Percentiles rank a stretch among this genome's conserved stretches.
phyloP scores from a whole-genome alignment of 768 basidiomycete species.

The Atractiella rhizophila region DNA sequence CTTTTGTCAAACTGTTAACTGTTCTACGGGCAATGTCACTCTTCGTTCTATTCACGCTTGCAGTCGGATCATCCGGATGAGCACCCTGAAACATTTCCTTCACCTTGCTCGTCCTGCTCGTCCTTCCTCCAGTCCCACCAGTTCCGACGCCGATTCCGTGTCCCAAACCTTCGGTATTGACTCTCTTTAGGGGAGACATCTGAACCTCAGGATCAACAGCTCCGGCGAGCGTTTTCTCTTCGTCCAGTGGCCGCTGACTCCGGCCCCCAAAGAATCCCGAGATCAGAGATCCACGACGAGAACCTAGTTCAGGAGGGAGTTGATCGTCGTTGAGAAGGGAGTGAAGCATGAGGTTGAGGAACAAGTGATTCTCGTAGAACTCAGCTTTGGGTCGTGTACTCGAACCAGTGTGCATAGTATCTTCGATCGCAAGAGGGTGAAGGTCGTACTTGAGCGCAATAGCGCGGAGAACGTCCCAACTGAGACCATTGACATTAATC shows the following conservation, averaged over 20 bases:
- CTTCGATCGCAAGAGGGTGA: conserved; percentile 47
- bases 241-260: neutral
- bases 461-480: conserved; percentile 48
- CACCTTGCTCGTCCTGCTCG: too few relatives aligned
- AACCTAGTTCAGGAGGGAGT: neutral
- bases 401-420: conserved; percentile 38
- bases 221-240: neutral
- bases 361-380: conserved; percentile 45
- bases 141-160: neutral
- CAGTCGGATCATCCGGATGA: too few relatives aligned
- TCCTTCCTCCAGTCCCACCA: too few relatives aligned
- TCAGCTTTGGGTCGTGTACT: conserved; percentile 28
- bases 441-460: conserved; percentile 41
- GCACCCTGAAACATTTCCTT: too few relatives aligned
- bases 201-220: neutral
- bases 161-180: neutral
- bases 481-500: conserved; percentile 43
- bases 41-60: neutral
- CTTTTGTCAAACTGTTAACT: neutral
- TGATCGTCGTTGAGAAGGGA: neutral
- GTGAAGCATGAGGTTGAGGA: conserved; percentile 35
- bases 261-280: neutral
- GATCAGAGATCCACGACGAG: neutral
- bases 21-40: neutral
- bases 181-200: neutral